Evolutionary conservation across 805 yeast genomes (phyloP).

Genomic region (Deakozyma indianensis): DNA sequence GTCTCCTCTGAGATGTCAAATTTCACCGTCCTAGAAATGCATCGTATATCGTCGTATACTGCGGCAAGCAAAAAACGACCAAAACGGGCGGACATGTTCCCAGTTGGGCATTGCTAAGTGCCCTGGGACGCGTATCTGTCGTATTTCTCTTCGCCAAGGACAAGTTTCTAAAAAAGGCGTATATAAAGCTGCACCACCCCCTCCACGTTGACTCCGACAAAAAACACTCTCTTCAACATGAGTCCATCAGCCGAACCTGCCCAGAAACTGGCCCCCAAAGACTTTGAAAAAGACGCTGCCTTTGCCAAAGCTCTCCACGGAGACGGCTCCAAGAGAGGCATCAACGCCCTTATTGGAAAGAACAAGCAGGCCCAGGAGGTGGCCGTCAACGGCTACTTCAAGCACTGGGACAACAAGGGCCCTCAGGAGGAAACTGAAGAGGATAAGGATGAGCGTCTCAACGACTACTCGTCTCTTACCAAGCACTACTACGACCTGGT

Average conservation of each 20-base stretch:
- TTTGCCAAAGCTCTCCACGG: constrained; percentile 87
- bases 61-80: no score
- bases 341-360: constrained; percentile 64
- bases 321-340: constrained; percentile 52
- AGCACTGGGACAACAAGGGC: constrained; percentile 91
- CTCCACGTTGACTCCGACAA: neutral
- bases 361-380: constrained; percentile 65
- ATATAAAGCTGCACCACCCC: no score
- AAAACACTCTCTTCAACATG: neutral
- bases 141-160: neutral
- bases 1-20: no score
- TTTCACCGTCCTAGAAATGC: no score
- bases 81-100: no score
- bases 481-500: constrained; percentile 94
- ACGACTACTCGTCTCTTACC: constrained; percentile 80
- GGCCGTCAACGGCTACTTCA: constrained; percentile 82
- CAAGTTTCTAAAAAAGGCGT: neutral
- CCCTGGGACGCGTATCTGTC: constrained; percentile 1
- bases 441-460: constrained; percentile 39
- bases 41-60: no score
- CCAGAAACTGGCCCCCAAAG: constrained; percentile 34
- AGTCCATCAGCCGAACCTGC: neutral
- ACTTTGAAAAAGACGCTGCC: constrained; percentile 44
- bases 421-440: constrained; percentile 51
- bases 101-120: no score